Conservation (phyloP, 352 stramenopile species). For the Ophiocytium majus region DNA sequence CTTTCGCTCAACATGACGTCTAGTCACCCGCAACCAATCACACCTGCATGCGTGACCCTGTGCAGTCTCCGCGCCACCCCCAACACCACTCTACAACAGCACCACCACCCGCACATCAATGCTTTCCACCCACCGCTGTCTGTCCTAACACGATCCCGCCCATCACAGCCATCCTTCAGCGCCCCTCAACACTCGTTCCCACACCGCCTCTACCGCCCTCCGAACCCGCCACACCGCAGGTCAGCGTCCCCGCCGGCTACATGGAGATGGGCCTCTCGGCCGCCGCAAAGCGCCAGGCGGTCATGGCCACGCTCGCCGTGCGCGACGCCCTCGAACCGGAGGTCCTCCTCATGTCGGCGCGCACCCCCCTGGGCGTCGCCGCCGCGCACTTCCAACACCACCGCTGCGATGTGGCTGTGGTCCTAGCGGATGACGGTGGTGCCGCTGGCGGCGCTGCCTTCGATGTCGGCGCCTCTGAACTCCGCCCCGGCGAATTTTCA, state of each 20-base stretch:
- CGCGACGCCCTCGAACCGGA: constrained; percentile 28
- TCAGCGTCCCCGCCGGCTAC: background rate
- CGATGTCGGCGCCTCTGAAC: too few relatives aligned
- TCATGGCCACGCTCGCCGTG: background rate
- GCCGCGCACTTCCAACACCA: constrained; percentile 22
- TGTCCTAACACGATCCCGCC: background rate
- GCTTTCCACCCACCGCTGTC: background rate
- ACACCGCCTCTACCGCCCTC: too few relatives aligned
- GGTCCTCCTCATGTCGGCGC: constrained; percentile 18
- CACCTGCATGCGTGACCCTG: too few relatives aligned
- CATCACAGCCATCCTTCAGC: too few relatives aligned
- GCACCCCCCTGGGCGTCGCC: constrained; percentile 23
- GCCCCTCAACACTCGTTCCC: too few relatives aligned
- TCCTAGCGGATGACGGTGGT: background rate
- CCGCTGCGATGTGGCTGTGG: constrained; percentile 32
- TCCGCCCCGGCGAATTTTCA: too few relatives aligned
- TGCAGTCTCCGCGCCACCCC: too few relatives aligned
- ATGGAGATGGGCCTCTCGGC: background rate
- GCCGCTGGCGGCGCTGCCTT: background rate
- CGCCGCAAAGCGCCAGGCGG: constrained; percentile 1
- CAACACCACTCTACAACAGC: too few relatives aligned
- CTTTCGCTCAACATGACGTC: too few relatives aligned
- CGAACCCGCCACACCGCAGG: background rate
- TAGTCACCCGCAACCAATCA: too few relatives aligned
- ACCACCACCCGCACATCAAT: too few relatives aligned